Evolutionary conservation across 2,329 filamentous ascomycete genomes (phyloP).

Genomic region (Talaromyces sp.): DNA sequence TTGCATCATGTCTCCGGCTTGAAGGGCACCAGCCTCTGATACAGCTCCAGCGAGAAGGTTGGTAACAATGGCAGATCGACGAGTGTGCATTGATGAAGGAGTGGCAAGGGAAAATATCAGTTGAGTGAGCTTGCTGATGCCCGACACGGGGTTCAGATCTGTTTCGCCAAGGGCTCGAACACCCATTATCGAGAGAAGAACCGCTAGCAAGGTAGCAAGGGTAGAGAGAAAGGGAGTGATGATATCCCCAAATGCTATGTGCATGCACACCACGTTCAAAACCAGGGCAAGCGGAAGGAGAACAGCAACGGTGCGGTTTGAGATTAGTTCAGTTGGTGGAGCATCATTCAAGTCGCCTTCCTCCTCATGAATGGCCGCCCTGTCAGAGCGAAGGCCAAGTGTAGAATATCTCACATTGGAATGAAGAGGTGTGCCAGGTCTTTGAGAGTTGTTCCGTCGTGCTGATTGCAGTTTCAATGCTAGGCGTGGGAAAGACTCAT

Average conservation of each 20-base stretch:
- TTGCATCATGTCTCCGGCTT: conserved; percentile 94
- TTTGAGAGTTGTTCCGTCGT: conserved; percentile 21
- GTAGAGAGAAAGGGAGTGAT: conserved; percentile 73
- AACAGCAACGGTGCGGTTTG: conserved; percentile 63
- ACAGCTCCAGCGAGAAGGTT: conserved; percentile 93
- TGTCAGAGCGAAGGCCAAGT: conserved; percentile 17
- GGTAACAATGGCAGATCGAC: conserved; percentile 77
- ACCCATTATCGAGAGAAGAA: conserved; percentile 61
- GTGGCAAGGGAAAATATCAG: conserved; percentile 90
- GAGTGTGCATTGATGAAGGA: conserved; percentile 70
- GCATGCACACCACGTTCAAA: conserved; percentile 76
- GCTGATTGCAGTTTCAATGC: conserved; percentile 24
- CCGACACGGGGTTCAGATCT: conserved; percentile 91
- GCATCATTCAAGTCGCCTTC: conserved; percentile 64
- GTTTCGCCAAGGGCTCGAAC: conserved; percentile 69
- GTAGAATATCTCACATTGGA: conserved; percentile 27
- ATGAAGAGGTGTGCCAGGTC: conserved; percentile 10
- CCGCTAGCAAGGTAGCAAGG: conserved; percentile 75
- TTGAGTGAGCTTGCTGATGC: conserved; percentile 94
- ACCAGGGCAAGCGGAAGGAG: conserved; percentile 70
- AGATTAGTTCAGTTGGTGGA: conserved; percentile 75
- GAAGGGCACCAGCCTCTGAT: conserved; percentile 75
- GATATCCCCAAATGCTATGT: conserved; percentile 73
- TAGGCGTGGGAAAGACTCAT: conserved; percentile 42
- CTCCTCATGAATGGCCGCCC: background rate